Evolutionary conservation across 192 early-diverging fungal genomes (phyloP).

Genomic region (Radiomyces spectabilis): DNA sequence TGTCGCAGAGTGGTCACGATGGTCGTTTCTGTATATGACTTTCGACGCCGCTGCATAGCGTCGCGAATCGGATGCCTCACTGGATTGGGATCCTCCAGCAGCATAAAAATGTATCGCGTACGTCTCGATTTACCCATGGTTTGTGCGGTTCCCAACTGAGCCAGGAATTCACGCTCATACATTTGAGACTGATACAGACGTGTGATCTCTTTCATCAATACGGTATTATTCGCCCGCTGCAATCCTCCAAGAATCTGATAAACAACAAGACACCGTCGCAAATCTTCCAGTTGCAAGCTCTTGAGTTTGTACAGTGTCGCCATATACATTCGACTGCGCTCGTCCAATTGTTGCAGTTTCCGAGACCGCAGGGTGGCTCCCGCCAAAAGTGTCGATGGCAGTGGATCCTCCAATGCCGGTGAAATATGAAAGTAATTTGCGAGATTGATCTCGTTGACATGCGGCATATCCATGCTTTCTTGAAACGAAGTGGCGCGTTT

Average conservation of each 20-base stretch:
- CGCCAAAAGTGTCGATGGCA: neutral
- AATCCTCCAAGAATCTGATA: neutral
- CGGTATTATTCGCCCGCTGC: neutral
- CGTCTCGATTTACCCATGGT: no score
- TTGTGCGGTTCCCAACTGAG: conserved; percentile 1
- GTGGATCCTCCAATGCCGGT: neutral
- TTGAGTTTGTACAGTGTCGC: neutral
- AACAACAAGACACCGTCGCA: neutral
- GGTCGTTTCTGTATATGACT: conserved; percentile 5
- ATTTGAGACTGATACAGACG: neutral
- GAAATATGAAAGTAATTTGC: neutral
- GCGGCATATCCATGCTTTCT: no score
- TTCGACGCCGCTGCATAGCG: neutral
- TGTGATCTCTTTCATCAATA: neutral
- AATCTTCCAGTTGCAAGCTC: neutral
- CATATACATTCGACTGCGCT: neutral
- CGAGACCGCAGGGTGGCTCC: neutral
- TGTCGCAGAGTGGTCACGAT: neutral
- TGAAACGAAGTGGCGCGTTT: no score
- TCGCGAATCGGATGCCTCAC: conserved; percentile 5
- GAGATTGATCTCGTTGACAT: no score
- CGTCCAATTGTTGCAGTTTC: neutral
- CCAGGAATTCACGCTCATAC: neutral
- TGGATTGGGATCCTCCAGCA: conserved; percentile 1
- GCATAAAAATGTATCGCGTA: conserved; percentile 9